A percentile compares a stretch with the other conserved stretches of the same genome.
phyloP scores from a whole-genome alignment of 1,284 basidiomycete genomes.

The Tylopilus sp. region DNA sequence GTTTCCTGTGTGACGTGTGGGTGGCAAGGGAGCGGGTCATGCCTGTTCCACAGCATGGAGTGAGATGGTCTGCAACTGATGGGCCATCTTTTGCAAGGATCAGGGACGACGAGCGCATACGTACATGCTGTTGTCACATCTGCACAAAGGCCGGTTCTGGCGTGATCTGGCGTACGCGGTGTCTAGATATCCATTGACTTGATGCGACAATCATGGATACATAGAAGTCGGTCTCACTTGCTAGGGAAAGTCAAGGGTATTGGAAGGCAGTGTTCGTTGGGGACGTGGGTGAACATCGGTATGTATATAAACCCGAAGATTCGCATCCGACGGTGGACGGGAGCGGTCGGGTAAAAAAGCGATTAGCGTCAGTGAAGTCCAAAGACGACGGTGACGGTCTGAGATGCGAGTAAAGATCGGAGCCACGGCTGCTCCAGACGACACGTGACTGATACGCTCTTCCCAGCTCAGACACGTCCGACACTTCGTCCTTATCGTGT shows the following conservation, averaged over 20 bases:
- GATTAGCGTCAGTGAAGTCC: not conserved
- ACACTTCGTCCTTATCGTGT: no score
- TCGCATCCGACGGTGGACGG: no score
- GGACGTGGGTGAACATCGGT: not conserved
- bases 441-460: not conserved
- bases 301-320: not conserved
- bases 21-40: not conserved
- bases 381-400: not conserved
- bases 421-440: no score
- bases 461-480: no score
- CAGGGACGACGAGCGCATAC: not conserved
- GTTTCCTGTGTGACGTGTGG: not conserved
- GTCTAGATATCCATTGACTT: not conserved
- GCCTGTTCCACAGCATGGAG: not conserved
- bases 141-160: not conserved
- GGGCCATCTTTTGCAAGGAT: not conserved
- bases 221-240: not conserved
- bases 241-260: not conserved
- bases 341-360: no score
- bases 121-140: slow-evolving; percentile 2
- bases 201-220: slow-evolving; percentile 13
- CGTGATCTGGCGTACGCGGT: not conserved
- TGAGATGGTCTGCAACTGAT: not conserved
- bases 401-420: no score
- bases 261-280: not conserved